phyloP scores from a whole-genome alignment of 2,329 filamentous ascomycete genomes.

The Hypoxylon rubiginosum region DNA sequence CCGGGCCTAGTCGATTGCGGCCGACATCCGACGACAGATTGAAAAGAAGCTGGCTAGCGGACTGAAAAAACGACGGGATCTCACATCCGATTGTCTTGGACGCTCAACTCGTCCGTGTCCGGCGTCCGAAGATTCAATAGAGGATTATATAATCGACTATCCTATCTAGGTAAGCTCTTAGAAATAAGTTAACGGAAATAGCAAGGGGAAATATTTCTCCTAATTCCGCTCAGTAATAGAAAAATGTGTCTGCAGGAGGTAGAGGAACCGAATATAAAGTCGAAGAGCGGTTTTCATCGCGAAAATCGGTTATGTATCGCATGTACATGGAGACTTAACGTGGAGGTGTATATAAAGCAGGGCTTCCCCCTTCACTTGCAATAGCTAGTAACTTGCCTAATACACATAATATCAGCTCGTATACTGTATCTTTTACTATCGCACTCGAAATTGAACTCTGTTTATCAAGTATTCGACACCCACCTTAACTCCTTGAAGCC shows the following conservation, averaged over 20 bases:
- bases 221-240: not conserved
- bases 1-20: constrained; percentile 1
- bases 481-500: not conserved
- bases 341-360: too few relatives aligned
- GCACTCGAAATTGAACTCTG: not conserved
- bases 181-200: not conserved
- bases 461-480: not conserved
- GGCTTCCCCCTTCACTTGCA: too few relatives aligned
- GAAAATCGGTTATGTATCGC: not conserved
- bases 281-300: not conserved
- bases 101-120: constrained; percentile 2
- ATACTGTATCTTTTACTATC: not conserved
- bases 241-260: not conserved
- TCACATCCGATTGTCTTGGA: not conserved
- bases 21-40: not conserved
- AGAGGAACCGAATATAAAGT: not conserved
- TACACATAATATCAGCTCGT: too few relatives aligned
- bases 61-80: not conserved
- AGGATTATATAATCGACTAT: constrained; percentile 1
- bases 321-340: too few relatives aligned
- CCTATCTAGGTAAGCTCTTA: not conserved
- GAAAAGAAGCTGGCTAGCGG: not conserved
- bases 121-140: not conserved
- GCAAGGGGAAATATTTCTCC: not conserved
- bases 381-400: too few relatives aligned